Evolutionary conservation across 768 basidiomycete genomes (phyloP), one percentile per base, ranked within the genome.

Genomic region (Boletus speciosus): DNA sequence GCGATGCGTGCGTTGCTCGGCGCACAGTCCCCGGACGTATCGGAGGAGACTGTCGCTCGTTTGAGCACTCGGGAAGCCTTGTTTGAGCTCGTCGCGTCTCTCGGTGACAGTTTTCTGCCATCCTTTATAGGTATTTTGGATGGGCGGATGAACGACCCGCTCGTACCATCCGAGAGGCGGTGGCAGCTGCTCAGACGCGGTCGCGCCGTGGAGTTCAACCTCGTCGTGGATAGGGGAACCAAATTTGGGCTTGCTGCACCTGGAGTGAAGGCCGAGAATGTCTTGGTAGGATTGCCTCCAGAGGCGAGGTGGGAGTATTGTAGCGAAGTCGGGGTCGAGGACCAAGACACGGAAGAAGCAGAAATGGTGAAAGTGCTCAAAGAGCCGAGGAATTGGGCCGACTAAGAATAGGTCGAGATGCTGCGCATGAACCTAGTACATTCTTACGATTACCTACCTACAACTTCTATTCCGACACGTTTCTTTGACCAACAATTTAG

Each of bases 261-360:
- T 5, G 81, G 82, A 9, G 74, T 83, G 34, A 70, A 80, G 31
- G 77, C 81, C 11, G 85, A 88, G 71, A 84, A 81, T 60, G 81
- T 88, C 49, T 69, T 86, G 48, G 81, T 85, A 74, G 80, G 78
- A 59, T 69, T 88, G 58, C 86, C 86, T 1, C 79, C 85, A 61
- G 80, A 78, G 14, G 83, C 84, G 32, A 69, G 84, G 51, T 87
- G 85, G 85, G 86, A 88, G 66, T 88, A 88, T 64, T 75, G 77
- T 64, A 76, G 76, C 35, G 79, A 84, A 12, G 63, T 86, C 54
- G 81, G 80, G 11, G 60, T 61, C 14, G 66, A 76, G n/a, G 80
- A 74, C 35, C 51, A 54, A 19, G 78, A 74, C 7, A 76, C 76
- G 16, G 62, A 73, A 32, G 86, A 87, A 64, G 79, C 73, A 36